Evolutionary conservation across 192 early-diverging fungal genomes (phyloP), one percentile per base, ranked within the genome.

Genomic region (Coemansia sp.): DNA sequence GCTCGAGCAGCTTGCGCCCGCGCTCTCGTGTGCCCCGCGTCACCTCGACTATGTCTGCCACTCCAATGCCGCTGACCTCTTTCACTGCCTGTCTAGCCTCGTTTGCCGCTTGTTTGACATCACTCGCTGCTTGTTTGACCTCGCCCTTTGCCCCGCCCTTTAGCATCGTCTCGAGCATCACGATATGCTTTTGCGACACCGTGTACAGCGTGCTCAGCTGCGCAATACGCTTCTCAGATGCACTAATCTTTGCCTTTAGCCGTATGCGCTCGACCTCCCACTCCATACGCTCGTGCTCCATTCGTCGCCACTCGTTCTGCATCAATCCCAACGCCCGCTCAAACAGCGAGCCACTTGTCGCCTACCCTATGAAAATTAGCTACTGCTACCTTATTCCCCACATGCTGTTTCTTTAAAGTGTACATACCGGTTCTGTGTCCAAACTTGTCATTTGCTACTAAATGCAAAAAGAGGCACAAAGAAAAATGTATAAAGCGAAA

Each of bases 231-330:
- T 70, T 72, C 21, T 82, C 79, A n/a, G 64, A 38, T 0, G 69
- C 73, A 16, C 66, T 68, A 4, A 82, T 58, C 41, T 63, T 39
- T 3, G 74, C 63, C 63, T 82, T 82, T 7, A 82, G 73, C 50
- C 64, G 67, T 16, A 75, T 61, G 8, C 79, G 69, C 49, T 82
- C 79, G 2, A 82, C 61, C 37, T 69, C 69, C 79, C 79, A 82
- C 19, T 68, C 69, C 12, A 67, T 64, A 1, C 79, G 69, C 55
- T 82, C 79, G 10, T 41, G 45, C 58, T 82, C 79, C 19, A 75
- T 59, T 9, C 73, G 73, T n/a, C 78, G 69, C 69, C 78, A 72
- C 53, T 81, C 78, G 51, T 51, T 58, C 29, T 75, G 69, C 38
- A 75, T 59, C 14, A 67, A 43, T 0, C 61, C 56, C 38, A 81